These are phyloP conservation scores for Talaromyces pinophilus DNA, from an alignment of 2,329 filamentous ascomycete genomes.

Conservation along the genomic window DNA sequence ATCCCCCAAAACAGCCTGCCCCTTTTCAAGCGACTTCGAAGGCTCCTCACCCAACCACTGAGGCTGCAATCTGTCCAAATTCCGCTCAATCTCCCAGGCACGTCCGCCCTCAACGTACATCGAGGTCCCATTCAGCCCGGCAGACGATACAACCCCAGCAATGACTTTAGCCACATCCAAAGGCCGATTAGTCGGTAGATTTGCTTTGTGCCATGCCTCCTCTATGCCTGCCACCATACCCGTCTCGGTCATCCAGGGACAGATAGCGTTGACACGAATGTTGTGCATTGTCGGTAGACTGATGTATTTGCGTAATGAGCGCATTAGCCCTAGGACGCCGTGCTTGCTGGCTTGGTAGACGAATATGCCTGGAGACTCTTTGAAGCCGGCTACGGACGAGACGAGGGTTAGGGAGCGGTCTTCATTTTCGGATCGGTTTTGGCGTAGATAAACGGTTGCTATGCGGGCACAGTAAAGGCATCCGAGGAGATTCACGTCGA, in stretches of 20 bases:
- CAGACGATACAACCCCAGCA: background rate
- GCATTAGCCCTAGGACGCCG: background rate
- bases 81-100: background rate
- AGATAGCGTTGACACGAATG: background rate
- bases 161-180: conserved; percentile 1
- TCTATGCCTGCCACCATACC: background rate
- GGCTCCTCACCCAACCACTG: conserved; percentile 7
- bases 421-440: background rate
- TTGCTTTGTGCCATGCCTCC: background rate
- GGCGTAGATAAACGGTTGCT: background rate
- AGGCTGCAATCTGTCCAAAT: background rate
- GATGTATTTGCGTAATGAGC: background rate
- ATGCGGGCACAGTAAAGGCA: background rate
- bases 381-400: conserved; percentile 3
- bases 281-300: background rate
- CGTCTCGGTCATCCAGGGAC: conserved; percentile 1
- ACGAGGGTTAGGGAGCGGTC: background rate
- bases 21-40: background rate
- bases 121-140: background rate
- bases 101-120: background rate
- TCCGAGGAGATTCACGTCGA: background rate
- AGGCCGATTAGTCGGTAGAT: background rate
- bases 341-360: background rate
- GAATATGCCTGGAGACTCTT: background rate
- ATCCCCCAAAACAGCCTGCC: conserved; percentile 1